These are phyloP conservation scores for Tetrahymena borealis DNA, from an alignment of 73 alveolate genomes.

Conservation along the genomic window DNA sequence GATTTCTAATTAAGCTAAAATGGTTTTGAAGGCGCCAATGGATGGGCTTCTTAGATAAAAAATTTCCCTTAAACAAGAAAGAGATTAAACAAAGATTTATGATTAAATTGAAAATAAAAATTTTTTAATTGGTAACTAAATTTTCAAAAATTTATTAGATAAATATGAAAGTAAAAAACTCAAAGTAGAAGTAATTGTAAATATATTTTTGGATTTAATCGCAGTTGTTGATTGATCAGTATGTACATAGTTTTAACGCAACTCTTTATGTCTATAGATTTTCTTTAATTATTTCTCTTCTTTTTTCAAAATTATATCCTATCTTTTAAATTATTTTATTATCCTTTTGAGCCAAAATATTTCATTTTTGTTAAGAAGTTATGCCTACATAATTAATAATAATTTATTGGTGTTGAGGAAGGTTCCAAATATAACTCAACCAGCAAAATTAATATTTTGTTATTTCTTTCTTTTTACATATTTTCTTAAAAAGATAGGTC, in stretches of 20 bases:
- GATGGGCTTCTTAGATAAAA: conserved; percentile 50
- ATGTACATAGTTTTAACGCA: no score
- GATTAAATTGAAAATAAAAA: no score
- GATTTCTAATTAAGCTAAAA: conserved; percentile 49
- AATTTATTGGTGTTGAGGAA: neutral
- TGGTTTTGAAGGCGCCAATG: conserved; percentile 68
- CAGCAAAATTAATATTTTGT: neutral
- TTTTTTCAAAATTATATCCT: no score
- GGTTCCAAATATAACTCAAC: conserved; percentile 1
- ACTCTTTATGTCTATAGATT: no score
- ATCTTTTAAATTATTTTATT: neutral
- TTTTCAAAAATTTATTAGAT: no score
- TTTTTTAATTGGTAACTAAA: no score
- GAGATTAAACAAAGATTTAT: neutral
- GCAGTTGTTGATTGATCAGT: no score
- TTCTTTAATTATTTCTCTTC: no score
- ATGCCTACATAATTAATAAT: neutral
- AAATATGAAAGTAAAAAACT: no score
- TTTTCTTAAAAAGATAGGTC: neutral
- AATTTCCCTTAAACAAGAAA: neutral
- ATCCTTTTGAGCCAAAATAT: neutral
- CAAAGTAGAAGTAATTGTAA: no score
- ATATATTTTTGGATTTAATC: no score
- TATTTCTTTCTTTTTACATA: neutral
- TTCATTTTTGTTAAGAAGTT: neutral